These are phyloP conservation scores for Beauveria sp. DNA, from an alignment of 2,329 filamentous ascomycete species.

Conservation along the genomic window DNA sequence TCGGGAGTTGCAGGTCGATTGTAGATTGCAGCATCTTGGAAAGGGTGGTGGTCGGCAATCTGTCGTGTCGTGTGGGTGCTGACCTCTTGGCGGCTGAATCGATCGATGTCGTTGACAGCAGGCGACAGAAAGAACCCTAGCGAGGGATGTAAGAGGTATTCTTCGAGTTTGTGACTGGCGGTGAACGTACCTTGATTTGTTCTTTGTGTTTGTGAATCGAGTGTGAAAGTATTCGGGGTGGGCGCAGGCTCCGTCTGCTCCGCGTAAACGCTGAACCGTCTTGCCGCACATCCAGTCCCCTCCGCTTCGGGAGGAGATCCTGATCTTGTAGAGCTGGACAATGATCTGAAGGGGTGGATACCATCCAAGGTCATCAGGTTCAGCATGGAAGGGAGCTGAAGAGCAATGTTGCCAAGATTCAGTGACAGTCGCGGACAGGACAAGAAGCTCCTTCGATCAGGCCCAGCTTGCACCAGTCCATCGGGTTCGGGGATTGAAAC, in stretches of 20 bases:
- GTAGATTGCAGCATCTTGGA: background rate
- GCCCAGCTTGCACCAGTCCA: background rate
- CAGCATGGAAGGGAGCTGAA: constrained; percentile 21
- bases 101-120: background rate
- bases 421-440: constrained; percentile 25
- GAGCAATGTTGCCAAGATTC: constrained; percentile 21
- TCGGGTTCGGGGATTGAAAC: background rate
- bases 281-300: background rate
- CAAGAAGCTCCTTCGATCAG: constrained; percentile 1
- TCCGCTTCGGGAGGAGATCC: background rate
- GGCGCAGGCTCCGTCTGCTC: background rate
- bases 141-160: too few relatives aligned
- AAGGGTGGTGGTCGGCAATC: background rate
- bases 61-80: background rate
- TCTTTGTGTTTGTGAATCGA: background rate
- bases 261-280: background rate
- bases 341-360: background rate
- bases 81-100: background rate
- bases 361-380: constrained; percentile 12
- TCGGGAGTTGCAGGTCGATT: background rate
- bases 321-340: background rate
- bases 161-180: too few relatives aligned
- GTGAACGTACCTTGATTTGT: background rate
- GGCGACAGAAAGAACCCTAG: background rate
- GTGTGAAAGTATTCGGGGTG: too few relatives aligned